These are phyloP conservation scores for Asterionellopsis glacialis DNA, from an alignment of 108 stramenopile genomes.

Conservation along the genomic window DNA sequence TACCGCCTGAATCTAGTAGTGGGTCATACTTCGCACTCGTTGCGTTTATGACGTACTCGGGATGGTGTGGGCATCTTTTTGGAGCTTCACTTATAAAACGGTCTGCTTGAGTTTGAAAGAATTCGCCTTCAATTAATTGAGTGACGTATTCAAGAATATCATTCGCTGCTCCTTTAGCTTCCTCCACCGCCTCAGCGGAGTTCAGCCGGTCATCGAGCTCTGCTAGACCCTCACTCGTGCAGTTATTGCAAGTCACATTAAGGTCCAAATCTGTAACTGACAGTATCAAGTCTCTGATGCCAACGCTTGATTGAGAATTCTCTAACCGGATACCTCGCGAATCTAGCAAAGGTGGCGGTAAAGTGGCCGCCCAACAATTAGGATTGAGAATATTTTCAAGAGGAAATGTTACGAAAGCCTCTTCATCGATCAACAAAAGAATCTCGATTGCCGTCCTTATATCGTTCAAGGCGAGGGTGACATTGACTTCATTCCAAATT, in stretches of 20 bases:
- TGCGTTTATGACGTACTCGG: constrained; percentile 33
- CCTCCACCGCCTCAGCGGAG: constrained; percentile 35
- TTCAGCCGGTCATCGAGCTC: constrained; percentile 42
- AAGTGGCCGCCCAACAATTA: constrained; percentile 72
- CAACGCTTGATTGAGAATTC: constrained; percentile 26
- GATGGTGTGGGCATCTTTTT: constrained; percentile 52
- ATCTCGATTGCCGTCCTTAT: constrained; percentile 24
- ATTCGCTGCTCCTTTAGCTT: constrained; percentile 44
- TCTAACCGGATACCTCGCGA: constrained; percentile 38
- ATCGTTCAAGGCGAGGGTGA: constrained; percentile 25
- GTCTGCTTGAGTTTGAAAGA: constrained; percentile 54
- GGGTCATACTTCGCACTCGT: constrained; percentile 31
- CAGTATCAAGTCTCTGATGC: constrained; percentile 30
- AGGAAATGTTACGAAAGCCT: constrained; percentile 50
- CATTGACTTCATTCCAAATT: constrained; percentile 30
- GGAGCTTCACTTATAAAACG: constrained; percentile 49
- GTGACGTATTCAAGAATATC: constrained; percentile 38
- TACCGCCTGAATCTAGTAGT: constrained; percentile 4
- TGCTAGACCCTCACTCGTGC: constrained; percentile 48
- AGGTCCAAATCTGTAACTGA: constrained; percentile 37
- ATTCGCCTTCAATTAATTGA: constrained; percentile 37
- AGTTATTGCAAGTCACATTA: constrained; percentile 51
- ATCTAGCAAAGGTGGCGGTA: constrained; percentile 51
- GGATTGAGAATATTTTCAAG: constrained; percentile 49
- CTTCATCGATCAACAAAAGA: constrained; percentile 44